phyloP scores from a whole-genome alignment of 441 rosid species.

The Biscutella laevigata region DNA sequence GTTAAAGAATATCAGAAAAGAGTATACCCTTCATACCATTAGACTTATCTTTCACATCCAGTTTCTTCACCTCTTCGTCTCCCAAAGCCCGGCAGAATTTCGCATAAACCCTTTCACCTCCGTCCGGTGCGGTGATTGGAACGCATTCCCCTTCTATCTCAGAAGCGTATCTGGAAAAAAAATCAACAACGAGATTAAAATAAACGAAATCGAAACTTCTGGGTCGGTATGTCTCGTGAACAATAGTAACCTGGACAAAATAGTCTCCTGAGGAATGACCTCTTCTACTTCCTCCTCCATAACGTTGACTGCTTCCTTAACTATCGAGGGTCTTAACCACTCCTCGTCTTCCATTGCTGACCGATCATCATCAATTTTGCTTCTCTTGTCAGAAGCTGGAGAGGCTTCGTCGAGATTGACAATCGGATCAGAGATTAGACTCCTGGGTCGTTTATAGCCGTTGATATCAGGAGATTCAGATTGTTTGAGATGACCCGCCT shows the following conservation, averaged over 20 bases:
- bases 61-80: constrained; percentile 34
- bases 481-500: background rate
- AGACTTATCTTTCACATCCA: constrained; percentile 37
- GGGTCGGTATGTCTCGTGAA: background rate
- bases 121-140: constrained; percentile 74
- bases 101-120: constrained; percentile 83
- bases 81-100: constrained; percentile 48
- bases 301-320: constrained; percentile 19
- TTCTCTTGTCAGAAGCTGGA: constrained; percentile 46
- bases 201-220: background rate
- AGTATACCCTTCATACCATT: constrained; percentile 30
- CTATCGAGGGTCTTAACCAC: constrained; percentile 56
- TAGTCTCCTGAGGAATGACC: constrained; percentile 31
- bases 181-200: background rate
- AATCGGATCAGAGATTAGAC: constrained; percentile 24
- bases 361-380: constrained; percentile 27
- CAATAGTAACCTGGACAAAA: constrained; percentile 38
- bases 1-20: background rate
- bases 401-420: constrained; percentile 15
- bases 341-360: constrained; percentile 43
- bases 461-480: constrained; percentile 29
- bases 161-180: constrained; percentile 39
- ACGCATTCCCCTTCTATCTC: constrained; percentile 75
- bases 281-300: constrained; percentile 32
- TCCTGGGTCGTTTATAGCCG: constrained; percentile 45